Evolutionary conservation across 2,329 filamentous ascomycete species (phyloP), one percentile per base, ranked within the genome.

Genomic region (Setomelanomma holmii): DNA sequence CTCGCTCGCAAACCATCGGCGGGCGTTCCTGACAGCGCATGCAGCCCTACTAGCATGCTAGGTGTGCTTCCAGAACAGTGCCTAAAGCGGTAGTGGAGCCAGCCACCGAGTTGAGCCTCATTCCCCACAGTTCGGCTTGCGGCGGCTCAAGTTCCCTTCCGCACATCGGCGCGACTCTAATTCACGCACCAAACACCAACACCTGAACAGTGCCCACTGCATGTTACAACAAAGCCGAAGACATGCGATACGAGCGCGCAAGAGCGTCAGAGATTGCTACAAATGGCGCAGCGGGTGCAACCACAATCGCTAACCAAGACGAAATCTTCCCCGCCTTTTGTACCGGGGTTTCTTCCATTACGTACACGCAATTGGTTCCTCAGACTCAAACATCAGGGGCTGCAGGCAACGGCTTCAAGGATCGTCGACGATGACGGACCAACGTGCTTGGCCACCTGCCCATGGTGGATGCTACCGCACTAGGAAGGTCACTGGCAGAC

Each of bases 331-430:
- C 59, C 59, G 51, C 54, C 59, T 43, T 36, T 58, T 58, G 44
- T 16, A 30, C 40, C 20, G 41, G 43, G 43, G 27, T 46, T 22
- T 16, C 21, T 16, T n/a, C 36, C 16, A 49, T 51, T 56, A 66
- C 64, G 58, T 64, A 63, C 64, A 48, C 23, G 45, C 53, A 58
- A 65, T 64, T 64, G 57, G 62, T 60, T 61, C 61, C 58, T 57
- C 61, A 62, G 60, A 60, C 49, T 42, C 43, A 34, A 22, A 23
- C 22, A 27, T 36, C 35, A 41, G 19, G 34, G 30, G 12, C 30
- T n/a, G 12, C 3, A 35, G 21, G 21, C 39, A 30, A 45, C 24
- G 14, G 40, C 36, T 20, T 34, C 45, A 44, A 40, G 45, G 24
- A 48, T 27, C 43, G 22, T 27, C 33, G 8, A 42, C 20, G 16